phyloP scores from a whole-genome alignment of 345 rosid genomes.

The Acer campestre region DNA sequence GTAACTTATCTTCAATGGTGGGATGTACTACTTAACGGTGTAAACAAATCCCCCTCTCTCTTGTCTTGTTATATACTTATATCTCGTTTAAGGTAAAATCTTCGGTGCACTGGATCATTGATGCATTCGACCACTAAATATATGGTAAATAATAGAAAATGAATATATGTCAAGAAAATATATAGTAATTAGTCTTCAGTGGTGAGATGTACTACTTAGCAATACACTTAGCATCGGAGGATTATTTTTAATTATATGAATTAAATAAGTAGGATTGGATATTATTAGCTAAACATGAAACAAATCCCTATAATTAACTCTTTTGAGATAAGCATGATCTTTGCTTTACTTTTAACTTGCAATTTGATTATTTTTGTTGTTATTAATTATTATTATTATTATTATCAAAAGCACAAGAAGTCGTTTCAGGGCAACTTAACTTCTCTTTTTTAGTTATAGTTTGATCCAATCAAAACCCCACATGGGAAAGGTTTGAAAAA shows the following conservation, averaged over 20 bases:
- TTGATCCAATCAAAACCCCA: slow-evolving; percentile 23
- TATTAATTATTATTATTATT: slow-evolving; percentile 13
- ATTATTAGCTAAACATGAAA: slow-evolving; percentile 23
- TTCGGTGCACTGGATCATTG: no score
- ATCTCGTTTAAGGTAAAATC: no score
- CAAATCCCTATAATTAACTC: slow-evolving; percentile 32
- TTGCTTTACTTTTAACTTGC: background rate
- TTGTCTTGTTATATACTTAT: no score
- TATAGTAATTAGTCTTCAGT: no score
- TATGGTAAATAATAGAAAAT: no score
- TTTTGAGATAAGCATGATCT: slow-evolving; percentile 32
- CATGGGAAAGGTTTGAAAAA: slow-evolving; percentile 7
- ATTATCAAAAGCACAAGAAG: slow-evolving; percentile 4
- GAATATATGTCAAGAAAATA: no score
- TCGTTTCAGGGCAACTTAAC: slow-evolving; percentile 16
- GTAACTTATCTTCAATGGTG: no score
- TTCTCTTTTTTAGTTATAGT: background rate
- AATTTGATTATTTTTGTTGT: background rate
- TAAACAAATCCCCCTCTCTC: no score
- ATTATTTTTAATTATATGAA: background rate
- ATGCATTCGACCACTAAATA: no score
- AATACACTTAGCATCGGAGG: no score
- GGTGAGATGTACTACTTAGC: no score
- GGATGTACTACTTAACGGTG: no score
- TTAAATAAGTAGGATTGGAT: background rate